Base-by-base conservation (phyloP, 1,284 basidiomycete genomes). In the Fomitopsis pinicola region DNA sequence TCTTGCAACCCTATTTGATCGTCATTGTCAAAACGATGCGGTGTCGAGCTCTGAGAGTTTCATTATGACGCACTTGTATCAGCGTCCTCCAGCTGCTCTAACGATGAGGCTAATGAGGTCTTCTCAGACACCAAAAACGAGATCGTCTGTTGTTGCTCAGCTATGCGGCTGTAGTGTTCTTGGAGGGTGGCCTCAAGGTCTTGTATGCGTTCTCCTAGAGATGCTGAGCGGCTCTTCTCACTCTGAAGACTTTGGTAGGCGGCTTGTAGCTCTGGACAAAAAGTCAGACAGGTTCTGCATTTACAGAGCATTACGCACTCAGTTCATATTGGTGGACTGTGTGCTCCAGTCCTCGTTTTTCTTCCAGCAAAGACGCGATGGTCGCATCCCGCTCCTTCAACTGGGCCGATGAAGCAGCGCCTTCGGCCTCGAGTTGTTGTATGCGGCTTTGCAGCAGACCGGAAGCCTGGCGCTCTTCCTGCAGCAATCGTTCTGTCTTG, bases 1-100 rank as follows among this genome's bases (percentile, higher is more conserved):
- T 80, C 78, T 55, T 79, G 78, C 6, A 81, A 76, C 58, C 74
- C 89, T 90, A 63, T 22, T 12, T 42, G 15, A 57, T 35, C 26
- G 15, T 1, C 8, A 22, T 5, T 7, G 48, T 50, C 15, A 50
- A 30, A 14, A 26, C 10, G 28, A 28, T 50, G 28, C 48, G 48
- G 19, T 22, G 22, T 15, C 28, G 48, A 12, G 14, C 48, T 17
- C 6, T 40, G 38, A 40, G 14, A 50, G 48, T 33, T 48, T 35
- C 36, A 19, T 12, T 15, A 42, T 10, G 12, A 70, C 76, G n/a
- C 61, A 78, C 77, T 69, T 2, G 69, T 61, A 60, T 78, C 76
- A 14, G 73, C 65, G 30, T 70, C 69, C 45, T 75, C 71, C 5
- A 79, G 66, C 15, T 67, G 66, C 57, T 77, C 73, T 3, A 77